Percentiles rank a stretch among this genome's conserved stretches.
Conservation (phyloP, 164 flowering plant species). For the Vitis labrusca region DNA sequence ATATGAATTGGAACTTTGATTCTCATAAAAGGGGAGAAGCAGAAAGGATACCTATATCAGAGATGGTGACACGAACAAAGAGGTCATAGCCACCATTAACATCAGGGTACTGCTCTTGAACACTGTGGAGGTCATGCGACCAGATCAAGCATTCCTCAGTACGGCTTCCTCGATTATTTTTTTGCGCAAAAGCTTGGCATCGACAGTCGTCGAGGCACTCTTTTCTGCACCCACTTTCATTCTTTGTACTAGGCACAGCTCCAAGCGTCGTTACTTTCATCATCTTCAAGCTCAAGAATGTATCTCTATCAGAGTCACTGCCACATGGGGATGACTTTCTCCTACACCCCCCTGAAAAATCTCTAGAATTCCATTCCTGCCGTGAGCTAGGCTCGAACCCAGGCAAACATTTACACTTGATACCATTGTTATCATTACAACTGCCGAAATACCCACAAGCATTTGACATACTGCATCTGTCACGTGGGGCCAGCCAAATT, state of each 20-base stretch:
- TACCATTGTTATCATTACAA: constrained; percentile 23
- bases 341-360: constrained; percentile 32
- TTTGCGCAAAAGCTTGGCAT: constrained; percentile 34
- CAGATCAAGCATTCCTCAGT: too few species aligned
- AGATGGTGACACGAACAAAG: too few species aligned
- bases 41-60: too few species aligned
- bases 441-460: constrained; percentile 39
- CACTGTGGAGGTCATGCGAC: too few species aligned
- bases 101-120: too few species aligned
- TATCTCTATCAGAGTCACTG: constrained; percentile 5
- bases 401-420: constrained; percentile 36
- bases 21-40: too few species aligned
- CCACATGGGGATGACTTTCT: constrained; percentile 18
- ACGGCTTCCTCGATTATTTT: too few species aligned
- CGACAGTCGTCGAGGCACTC: constrained; percentile 30
- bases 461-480: constrained; percentile 29
- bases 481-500: constrained; percentile 32
- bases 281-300: constrained; percentile 27
- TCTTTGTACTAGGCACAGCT: constrained; percentile 10
- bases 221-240: constrained; percentile 23
- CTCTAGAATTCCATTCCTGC: constrained; percentile 27
- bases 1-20: too few species aligned
- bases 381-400: constrained; percentile 27
- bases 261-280: constrained; percentile 32
- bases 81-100: too few species aligned